phyloP scores from a whole-genome alignment of 2,329 filamentous ascomycete species.

The Chaetomiaceae sp. region DNA sequence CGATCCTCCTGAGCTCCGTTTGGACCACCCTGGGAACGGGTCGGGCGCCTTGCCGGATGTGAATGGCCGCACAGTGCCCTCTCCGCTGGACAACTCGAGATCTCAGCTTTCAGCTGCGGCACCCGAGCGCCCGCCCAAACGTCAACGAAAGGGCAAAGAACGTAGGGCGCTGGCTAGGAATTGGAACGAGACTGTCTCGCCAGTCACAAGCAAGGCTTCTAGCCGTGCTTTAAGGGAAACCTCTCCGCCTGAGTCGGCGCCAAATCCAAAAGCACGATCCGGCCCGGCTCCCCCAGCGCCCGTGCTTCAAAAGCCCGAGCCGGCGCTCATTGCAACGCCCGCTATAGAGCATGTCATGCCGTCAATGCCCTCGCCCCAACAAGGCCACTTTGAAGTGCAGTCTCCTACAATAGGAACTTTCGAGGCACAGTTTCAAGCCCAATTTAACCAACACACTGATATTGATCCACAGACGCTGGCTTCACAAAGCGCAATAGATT shows the following conservation, averaged over 20 bases:
- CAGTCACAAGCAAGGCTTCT: slow-evolving; percentile 2
- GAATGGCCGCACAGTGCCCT: slow-evolving; percentile 11
- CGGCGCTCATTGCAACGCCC: slow-evolving; percentile 12
- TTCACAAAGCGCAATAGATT: slow-evolving; percentile 18
- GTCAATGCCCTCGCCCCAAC: slow-evolving; percentile 22
- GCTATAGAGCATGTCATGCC: slow-evolving; percentile 16
- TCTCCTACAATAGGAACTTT: slow-evolving; percentile 29
- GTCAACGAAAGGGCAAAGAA: slow-evolving; percentile 37
- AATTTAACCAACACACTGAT: slow-evolving; percentile 27
- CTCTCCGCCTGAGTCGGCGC: neutral
- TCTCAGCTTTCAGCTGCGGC: neutral
- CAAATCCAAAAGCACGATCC: neutral
- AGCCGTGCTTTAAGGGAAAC: neutral
- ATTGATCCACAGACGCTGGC: slow-evolving; percentile 17
- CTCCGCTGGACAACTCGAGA: slow-evolving; percentile 7
- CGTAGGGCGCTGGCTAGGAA: slow-evolving; percentile 24
- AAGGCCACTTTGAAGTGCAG: slow-evolving; percentile 27
- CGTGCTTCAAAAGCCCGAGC: neutral
- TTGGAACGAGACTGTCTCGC: slow-evolving; percentile 12
- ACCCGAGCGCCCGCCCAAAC: slow-evolving; percentile 33
- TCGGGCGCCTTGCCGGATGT: slow-evolving; percentile 2
- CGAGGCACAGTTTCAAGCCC: slow-evolving; percentile 29
- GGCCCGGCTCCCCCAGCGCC: neutral
- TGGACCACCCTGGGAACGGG: neutral
- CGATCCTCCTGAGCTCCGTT: slow-evolving; percentile 2